Evolutionary conservation across 75 land plant genomes (phyloP).

Genomic region (Cryptomeria japonica): DNA sequence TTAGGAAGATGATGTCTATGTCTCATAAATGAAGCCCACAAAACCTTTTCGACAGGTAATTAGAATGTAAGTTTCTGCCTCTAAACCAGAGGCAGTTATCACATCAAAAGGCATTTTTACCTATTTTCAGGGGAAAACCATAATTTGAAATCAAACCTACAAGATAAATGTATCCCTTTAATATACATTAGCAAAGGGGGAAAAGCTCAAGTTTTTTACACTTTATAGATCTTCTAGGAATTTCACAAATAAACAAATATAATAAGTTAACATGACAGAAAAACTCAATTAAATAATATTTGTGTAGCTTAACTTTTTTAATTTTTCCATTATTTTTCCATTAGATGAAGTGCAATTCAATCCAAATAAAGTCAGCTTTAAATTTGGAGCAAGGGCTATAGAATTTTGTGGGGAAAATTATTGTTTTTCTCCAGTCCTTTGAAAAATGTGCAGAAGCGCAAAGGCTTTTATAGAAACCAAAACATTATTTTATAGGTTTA

Average conservation of each 20-base stretch:
- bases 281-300: background rate
- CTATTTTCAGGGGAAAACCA: background rate
- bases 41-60: background rate
- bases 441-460: background rate
- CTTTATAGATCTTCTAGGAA: background rate
- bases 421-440: background rate
- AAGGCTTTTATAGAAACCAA: background rate
- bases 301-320: background rate
- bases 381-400: background rate
- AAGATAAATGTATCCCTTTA: background rate
- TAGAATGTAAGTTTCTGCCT: background rate
- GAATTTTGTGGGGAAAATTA: background rate
- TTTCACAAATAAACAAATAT: background rate
- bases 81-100: background rate
- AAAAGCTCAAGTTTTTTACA: background rate
- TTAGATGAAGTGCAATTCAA: background rate
- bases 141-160: background rate
- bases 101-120: background rate
- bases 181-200: background rate
- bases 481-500: background rate
- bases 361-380: background rate
- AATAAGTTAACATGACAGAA: background rate
- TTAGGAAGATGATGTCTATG: too few species aligned
- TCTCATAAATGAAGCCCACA: too few species aligned
- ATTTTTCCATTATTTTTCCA: background rate